Base-by-base conservation (phyloP, 129 eudicot species). In the Artemisia tridentata region DNA sequence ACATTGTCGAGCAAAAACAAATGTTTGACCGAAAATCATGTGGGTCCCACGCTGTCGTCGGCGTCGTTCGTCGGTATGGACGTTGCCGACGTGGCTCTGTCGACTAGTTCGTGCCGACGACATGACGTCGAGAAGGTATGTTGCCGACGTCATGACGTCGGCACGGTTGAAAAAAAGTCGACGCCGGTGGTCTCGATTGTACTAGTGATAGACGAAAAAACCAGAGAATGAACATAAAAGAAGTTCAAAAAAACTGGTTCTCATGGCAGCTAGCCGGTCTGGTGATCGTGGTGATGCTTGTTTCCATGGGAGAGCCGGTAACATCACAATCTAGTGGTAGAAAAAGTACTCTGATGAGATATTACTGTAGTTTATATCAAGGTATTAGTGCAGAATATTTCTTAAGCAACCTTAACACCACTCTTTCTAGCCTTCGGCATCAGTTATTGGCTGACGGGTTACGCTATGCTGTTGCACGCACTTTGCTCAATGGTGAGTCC, bases 351-450 rank as follows among this genome's bases (percentile, higher is more conserved):
- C 75, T 69, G 55, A 61, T 77, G 21, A 65, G 75, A 41, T 13
- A 49, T 61, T 61, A 69, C 6, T 77, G 80, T 38, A 77, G 80
- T 77, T 58, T 50, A 52, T 77, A 48, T 27, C 52, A 13, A 16
- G 80, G 75, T 51, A 77, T 52, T 65, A 61, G 4, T 48, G 31
- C 9, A 7, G 20, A 70, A 12, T 77, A 69, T 67, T 82, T 81
- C 54, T 79, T 57, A 29, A 69, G 49, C 57, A 84, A 82, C 75
- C 80, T 82, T 2, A 84, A 87, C 75, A 62, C 75, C 43, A 87
- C 87, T 25, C 82, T 87, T 73, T 17, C 80, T 47, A 81, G 75
- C 69, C 85, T 87, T 53, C 84, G 82, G 34, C 29, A 34, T 3
- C 83, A 77, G 67, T n/a, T 84, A 51, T 31, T 70, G 7, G 72